These are phyloP conservation scores for Emmonsia crescens DNA, from an alignment of 2,329 filamentous ascomycete genomes.

Conservation along the genomic window DNA sequence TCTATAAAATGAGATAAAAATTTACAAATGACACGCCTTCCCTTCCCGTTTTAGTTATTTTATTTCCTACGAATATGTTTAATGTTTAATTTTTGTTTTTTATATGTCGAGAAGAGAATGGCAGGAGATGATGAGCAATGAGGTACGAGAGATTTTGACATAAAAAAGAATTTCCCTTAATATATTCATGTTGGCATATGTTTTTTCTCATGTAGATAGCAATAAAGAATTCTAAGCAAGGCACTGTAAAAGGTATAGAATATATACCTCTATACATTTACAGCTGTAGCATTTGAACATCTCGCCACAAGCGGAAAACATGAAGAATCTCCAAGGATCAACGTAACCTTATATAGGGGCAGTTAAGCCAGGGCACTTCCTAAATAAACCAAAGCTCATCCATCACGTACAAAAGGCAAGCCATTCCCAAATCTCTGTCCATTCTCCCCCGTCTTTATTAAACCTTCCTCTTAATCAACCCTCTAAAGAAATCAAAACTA, in stretches of 20 bases:
- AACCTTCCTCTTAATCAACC: slow-evolving; percentile 69
- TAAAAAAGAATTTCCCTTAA: too few species aligned
- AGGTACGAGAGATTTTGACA: too few species aligned
- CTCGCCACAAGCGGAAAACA: neutral
- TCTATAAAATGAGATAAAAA: neutral
- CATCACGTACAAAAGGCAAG: neutral
- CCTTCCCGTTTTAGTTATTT: neutral
- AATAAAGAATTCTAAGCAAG: too few species aligned
- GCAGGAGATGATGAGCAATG: too few species aligned
- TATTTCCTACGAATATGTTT: neutral
- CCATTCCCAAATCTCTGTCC: neutral
- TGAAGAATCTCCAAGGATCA: neutral
- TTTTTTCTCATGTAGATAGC: too few species aligned
- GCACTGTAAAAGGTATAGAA: too few species aligned
- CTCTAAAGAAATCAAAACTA: slow-evolving; percentile 95
- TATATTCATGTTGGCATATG: neutral
- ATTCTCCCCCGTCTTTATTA: slow-evolving; percentile 24
- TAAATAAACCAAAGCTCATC: neutral
- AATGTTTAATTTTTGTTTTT: neutral
- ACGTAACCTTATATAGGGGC: neutral
- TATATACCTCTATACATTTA: neutral
- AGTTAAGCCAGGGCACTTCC: neutral
- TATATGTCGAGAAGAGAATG: too few species aligned
- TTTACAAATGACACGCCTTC: neutral
- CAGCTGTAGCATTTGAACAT: neutral